Conservation (phyloP, 352 stramenopile genomes). For the Phytophthora fragariaefolia region DNA sequence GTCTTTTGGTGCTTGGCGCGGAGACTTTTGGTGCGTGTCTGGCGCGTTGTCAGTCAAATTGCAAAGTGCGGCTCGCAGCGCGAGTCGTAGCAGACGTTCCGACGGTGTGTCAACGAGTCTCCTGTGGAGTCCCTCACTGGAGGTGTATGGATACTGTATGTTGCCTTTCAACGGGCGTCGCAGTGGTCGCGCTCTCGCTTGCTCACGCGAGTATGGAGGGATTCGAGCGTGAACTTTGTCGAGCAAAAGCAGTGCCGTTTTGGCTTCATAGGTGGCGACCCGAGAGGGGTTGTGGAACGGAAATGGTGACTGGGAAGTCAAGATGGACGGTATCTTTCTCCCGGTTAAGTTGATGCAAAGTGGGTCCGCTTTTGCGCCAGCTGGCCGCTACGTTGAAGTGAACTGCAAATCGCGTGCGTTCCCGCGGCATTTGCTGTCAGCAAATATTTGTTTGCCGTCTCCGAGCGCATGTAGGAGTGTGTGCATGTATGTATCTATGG, state of each 20-base stretch:
- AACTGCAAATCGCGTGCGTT: slow-evolving; percentile 15
- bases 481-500: no score
- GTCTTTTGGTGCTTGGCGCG: background rate
- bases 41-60: slow-evolving; percentile 34
- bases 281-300: background rate
- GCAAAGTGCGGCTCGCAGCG: slow-evolving; percentile 26
- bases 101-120: slow-evolving; percentile 14
- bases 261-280: background rate
- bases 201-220: slow-evolving; percentile 7
- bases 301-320: background rate
- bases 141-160: no score
- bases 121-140: no score
- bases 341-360: slow-evolving; percentile 16
- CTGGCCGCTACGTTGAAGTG: slow-evolving; percentile 22
- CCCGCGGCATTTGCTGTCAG: background rate
- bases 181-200: slow-evolving; percentile 17
- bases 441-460: background rate
- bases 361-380: slow-evolving; percentile 18
- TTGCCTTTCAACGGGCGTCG: background rate
- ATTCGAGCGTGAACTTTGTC: slow-evolving; percentile 14
- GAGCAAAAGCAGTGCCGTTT: background rate
- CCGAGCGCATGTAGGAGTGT: background rate
- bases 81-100: slow-evolving; percentile 13
- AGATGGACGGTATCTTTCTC: slow-evolving; percentile 5
- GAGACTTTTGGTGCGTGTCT: slow-evolving; percentile 4